phyloP scores from a whole-genome alignment of 1,284 basidiomycete species.

The Microbotryomycetes sp. region DNA sequence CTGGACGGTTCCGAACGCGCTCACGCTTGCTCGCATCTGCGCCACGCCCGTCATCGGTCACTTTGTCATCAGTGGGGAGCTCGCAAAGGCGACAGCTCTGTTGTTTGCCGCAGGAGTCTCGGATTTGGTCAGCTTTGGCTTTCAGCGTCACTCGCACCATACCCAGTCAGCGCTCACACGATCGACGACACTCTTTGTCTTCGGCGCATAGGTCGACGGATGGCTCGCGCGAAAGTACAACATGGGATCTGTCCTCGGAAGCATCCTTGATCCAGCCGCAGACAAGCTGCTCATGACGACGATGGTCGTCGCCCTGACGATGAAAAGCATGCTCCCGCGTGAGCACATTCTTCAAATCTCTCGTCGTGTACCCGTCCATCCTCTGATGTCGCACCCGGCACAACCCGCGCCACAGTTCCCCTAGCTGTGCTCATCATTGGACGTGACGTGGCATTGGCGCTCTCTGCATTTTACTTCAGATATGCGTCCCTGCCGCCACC shows the following conservation, averaged over 20 bases:
- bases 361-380: no score
- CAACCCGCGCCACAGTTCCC: conserved; percentile 56
- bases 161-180: not conserved
- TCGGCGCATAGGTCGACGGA: conserved; percentile 72
- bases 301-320: conserved; percentile 74
- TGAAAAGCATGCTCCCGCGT: conserved; percentile 81
- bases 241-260: conserved; percentile 81
- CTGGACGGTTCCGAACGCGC: conserved; percentile 85
- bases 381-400: no score
- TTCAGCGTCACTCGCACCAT: no score
- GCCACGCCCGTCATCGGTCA: conserved; percentile 86
- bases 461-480: conserved; percentile 90
- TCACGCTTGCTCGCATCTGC: conserved; percentile 78
- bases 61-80: conserved; percentile 79
- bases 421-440: conserved; percentile 81
- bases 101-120: conserved; percentile 83
- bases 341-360: no score
- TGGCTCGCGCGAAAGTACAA: conserved; percentile 78
- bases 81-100: conserved; percentile 67
- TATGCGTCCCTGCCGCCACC: conserved; percentile 81
- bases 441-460: conserved; percentile 74
- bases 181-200: no score
- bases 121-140: conserved; percentile 77
- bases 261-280: conserved; percentile 91
- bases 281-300: conserved; percentile 97